Base-by-base conservation (phyloP, 2,329 filamentous ascomycete genomes). In the Colletotrichum cordylinicola region DNA sequence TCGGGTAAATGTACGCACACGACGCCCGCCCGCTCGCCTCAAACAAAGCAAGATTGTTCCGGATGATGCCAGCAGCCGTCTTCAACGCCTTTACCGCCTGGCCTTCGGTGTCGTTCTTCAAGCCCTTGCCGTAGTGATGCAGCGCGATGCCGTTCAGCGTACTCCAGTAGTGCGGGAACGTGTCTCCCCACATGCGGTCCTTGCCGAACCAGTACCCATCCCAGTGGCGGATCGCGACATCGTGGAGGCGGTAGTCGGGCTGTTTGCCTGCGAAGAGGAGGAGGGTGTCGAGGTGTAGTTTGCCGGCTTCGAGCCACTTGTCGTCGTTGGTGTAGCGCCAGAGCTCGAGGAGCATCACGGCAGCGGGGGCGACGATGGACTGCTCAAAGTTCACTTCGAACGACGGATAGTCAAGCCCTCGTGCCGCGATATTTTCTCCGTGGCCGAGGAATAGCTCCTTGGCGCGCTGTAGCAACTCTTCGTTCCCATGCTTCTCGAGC, bases 271-370 rank as follows among this genome's bases (percentile, higher is more conserved):
- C 68, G 37, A 76, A 76, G 5, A 31, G 39, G 0, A 76, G 52
- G n/a, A 76, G 43, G 3, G 52, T 68, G 2, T 77, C 64, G 2
- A 76, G 33, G 24, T 77, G 75, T n/a, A 62, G n/a, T 6, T 43
- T 58, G 6, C 48, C 64, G 8, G 75, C 72, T 10, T 85, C 80
- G 31, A 89, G 84, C 48, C 79, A 80, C 4, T 84, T 83, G 4
- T 68, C 9, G 71, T 90, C 84, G 0, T 83, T 82, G 7, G 84
- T 87, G 6, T 86, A 86, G 52, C 82, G 82, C 70, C 85, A 83
- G 8, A 91, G 84, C 80, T 91, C 90, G 35, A 88, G 87, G 1
- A 91, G 84, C 18, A 68, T 77, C 8, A 67, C 66, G 31, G 73
- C 73, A 1, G 75, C 68, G n/a, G 72, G 73, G 2, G 75, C 73